Evolutionary conservation across 192 early-diverging fungal genomes (phyloP), one percentile per base, ranked within the genome.

Genomic region (Coemansia sp.): DNA sequence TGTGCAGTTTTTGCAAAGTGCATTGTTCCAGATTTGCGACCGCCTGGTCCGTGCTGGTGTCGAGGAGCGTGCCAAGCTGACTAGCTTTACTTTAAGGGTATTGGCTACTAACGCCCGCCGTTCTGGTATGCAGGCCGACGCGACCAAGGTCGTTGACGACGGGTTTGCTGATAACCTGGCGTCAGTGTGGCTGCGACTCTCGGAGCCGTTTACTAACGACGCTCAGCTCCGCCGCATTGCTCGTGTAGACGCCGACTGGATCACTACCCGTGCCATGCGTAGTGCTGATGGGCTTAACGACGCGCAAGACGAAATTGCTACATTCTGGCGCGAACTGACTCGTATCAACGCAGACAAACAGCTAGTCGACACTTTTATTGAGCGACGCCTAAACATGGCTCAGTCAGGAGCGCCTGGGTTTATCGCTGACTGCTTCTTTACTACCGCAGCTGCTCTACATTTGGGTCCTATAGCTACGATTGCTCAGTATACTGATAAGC

Each of bases 391-490:
- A 2, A 29, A 24, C 2, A 60, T 38, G 33, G 68, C 20, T 38
- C 31, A 16, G 58, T 72, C 58, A 61, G 50, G 7, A 0, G 55
- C 62, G 20, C 55, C 85, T 36, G 92, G 95, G 70, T 99, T 99
- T 72, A 93, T 98, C 41, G 88, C 95, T 2, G 94, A 98, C 68
- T 86, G 93, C 20, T 98, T 99, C 76, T 94, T 91, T 65, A 68
- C 95, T 7, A 90, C 95, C 0, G 77, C 97, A 12, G 83, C 86
- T 13, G 85, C 91, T 8, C 85, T 92, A 57, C 97, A 97, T 72
- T 88, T 92, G 49, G 95, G 95, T 12, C 81, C 92, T 16, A 84
- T 97, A 33, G 87, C 90, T 62, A 90, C 85, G 16, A 86, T 92
- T 64, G 85, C 89, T 3, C 87, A 87, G 38, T 97, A 90, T 64